These are phyloP conservation scores for Russula sp. DNA, from an alignment of 768 basidiomycete species.

Conservation along the genomic window DNA sequence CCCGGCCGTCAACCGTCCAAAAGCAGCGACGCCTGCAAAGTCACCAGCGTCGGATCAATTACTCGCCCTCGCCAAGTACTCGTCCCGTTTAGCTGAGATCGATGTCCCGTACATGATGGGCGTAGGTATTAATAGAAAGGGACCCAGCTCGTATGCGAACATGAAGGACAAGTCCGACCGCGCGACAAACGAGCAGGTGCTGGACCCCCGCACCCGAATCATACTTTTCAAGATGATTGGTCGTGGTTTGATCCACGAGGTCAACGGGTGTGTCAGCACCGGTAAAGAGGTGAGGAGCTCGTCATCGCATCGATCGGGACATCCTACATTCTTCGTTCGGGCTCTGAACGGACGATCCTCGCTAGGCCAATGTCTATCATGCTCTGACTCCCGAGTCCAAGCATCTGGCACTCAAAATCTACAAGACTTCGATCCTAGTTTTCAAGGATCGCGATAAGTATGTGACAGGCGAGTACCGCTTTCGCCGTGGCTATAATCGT, in stretches of 20 bases:
- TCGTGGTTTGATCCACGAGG: slow-evolving; percentile 78
- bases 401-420: slow-evolving; percentile 93
- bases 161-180: slow-evolving; percentile 95
- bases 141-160: slow-evolving; percentile 82
- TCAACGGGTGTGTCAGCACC: slow-evolving; percentile 95
- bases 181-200: slow-evolving; percentile 94
- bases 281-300: slow-evolving; percentile 83
- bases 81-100: slow-evolving; percentile 69
- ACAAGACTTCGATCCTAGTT: slow-evolving; percentile 95
- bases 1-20: slow-evolving; percentile 70
- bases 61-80: slow-evolving; percentile 70
- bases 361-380: slow-evolving; percentile 95
- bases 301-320: background rate
- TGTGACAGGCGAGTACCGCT: slow-evolving; percentile 94
- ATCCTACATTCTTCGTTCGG: no score
- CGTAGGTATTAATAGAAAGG: slow-evolving; percentile 87
- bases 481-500: slow-evolving; percentile 80
- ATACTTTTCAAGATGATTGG: slow-evolving; percentile 97
- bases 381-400: slow-evolving; percentile 53
- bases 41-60: slow-evolving; percentile 71
- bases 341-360: background rate
- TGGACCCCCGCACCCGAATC: slow-evolving; percentile 91
- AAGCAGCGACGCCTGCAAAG: slow-evolving; percentile 40
- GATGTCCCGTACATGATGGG: slow-evolving; percentile 65
- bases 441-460: slow-evolving; percentile 99